Percentiles rank a stretch among this genome's conserved stretches.
phyloP scores from a whole-genome alignment of 768 basidiomycete species.

The Hypholoma fasciculare region DNA sequence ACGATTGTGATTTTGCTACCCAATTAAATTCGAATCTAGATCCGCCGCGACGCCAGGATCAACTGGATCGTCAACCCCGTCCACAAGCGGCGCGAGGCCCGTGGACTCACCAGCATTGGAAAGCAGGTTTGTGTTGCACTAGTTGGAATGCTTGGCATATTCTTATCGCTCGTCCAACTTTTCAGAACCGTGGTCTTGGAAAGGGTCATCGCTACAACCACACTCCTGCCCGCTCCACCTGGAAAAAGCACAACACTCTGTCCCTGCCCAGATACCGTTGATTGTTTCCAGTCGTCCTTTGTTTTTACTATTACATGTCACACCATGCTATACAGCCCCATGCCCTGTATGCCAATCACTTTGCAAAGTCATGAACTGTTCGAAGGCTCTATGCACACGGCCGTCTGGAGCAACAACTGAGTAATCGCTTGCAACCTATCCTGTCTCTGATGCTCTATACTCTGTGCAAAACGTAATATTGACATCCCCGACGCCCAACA shows the following conservation, averaged over 20 bases:
- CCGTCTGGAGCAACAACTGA: no score
- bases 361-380: not conserved
- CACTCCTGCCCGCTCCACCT: slow-evolving; percentile 85
- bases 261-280: slow-evolving; percentile 87
- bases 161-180: slow-evolving; percentile 5
- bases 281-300: slow-evolving; percentile 30
- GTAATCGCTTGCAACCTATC: no score
- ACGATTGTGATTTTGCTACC: slow-evolving; percentile 4
- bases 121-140: slow-evolving; percentile 70
- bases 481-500: no score
- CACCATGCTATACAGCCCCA: slow-evolving; percentile 23
- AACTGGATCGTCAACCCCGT: slow-evolving; percentile 99
- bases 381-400: not conserved
- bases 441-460: no score
- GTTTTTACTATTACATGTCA: slow-evolving; percentile 19
- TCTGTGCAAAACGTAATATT: no score
- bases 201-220: slow-evolving; percentile 96
- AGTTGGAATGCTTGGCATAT: slow-evolving; percentile 2
- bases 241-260: slow-evolving; percentile 99
- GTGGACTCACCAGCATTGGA: slow-evolving; percentile 95
- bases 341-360: slow-evolving; percentile 14
- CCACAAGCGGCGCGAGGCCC: slow-evolving; percentile 97
- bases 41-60: slow-evolving; percentile 95
- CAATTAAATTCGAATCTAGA: slow-evolving; percentile 37
- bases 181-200: slow-evolving; percentile 93